phyloP scores from a whole-genome alignment of 2,329 filamentous ascomycete genomes.

The Lachnum nothofagi region DNA sequence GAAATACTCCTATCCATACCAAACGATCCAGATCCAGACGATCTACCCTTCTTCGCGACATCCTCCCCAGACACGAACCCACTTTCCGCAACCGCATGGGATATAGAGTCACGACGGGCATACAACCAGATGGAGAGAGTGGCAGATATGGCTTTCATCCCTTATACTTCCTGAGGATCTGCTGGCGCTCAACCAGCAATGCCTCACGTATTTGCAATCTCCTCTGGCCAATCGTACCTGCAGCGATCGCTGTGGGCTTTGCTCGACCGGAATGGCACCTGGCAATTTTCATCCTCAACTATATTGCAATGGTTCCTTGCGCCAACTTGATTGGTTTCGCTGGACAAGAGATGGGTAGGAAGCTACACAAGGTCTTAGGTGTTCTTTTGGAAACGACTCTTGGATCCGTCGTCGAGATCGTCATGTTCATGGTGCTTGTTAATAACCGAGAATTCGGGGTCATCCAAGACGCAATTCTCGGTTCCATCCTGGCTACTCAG shows the following conservation, averaged over 20 bases:
- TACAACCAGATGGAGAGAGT: slow-evolving; percentile 57
- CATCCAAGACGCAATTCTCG: slow-evolving; percentile 77
- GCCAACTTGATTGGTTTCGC: slow-evolving; percentile 73
- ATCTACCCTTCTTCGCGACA: no score
- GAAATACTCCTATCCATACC: neutral
- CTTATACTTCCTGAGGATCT: slow-evolving; percentile 57
- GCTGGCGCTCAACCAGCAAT: slow-evolving; percentile 57
- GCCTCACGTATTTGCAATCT: slow-evolving; percentile 63
- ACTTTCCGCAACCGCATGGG: slow-evolving; percentile 9
- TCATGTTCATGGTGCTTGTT: slow-evolving; percentile 75
- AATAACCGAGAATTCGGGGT: slow-evolving; percentile 54
- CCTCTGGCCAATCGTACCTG: slow-evolving; percentile 70
- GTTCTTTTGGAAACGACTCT: slow-evolving; percentile 59
- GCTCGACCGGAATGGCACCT: slow-evolving; percentile 52
- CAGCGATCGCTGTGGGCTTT: slow-evolving; percentile 61
- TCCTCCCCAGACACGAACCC: neutral
- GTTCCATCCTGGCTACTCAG: slow-evolving; percentile 77
- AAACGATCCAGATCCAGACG: no score
- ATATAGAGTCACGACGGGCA: slow-evolving; percentile 32
- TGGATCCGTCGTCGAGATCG: slow-evolving; percentile 73
- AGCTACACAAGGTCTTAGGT: slow-evolving; percentile 68
- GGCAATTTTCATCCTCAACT: slow-evolving; percentile 64
- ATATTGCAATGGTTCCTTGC: slow-evolving; percentile 71
- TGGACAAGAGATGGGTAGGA: slow-evolving; percentile 65
- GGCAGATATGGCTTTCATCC: slow-evolving; percentile 63